Conservation (phyloP, 2,329 filamentous ascomycete species). For the Coniosporium tulheliwenetii region DNA sequence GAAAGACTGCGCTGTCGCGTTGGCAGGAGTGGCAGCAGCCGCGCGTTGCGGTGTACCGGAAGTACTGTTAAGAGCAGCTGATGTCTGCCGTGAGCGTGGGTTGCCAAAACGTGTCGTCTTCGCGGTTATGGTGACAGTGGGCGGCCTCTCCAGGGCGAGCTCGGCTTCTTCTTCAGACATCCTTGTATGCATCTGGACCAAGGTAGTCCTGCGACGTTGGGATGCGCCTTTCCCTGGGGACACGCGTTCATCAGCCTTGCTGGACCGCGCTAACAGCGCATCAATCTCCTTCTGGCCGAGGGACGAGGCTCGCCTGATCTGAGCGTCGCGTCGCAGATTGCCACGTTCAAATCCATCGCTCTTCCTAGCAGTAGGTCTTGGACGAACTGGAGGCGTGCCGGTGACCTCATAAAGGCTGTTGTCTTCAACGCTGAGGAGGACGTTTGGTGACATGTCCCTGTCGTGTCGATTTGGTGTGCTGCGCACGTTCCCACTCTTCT, state of each 20-base stretch:
- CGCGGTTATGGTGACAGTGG: slow-evolving; percentile 23
- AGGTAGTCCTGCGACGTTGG: slow-evolving; percentile 20
- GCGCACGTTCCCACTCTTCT: slow-evolving; percentile 15
- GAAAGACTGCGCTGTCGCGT: slow-evolving; percentile 41
- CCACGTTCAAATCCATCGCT: slow-evolving; percentile 16
- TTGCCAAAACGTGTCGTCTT: slow-evolving; percentile 39
- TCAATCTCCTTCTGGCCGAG: slow-evolving; percentile 21
- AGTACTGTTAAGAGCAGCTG: slow-evolving; percentile 1
- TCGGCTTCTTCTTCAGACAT: slow-evolving; percentile 35
- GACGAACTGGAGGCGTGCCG: slow-evolving; percentile 22
- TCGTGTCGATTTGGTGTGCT: slow-evolving; percentile 19
- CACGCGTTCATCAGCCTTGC: slow-evolving; percentile 17
- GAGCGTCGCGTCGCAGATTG: slow-evolving; percentile 27
- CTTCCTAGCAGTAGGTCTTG: slow-evolving; percentile 17
- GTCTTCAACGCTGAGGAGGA: slow-evolving; percentile 32
- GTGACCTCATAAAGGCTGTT: slow-evolving; percentile 30
- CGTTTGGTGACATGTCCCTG: slow-evolving; percentile 33
- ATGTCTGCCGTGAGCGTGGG: slow-evolving; percentile 2
- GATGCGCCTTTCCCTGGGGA: slow-evolving; percentile 18
- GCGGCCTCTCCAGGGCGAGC: slow-evolving; percentile 16
- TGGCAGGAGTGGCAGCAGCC: slow-evolving; percentile 20
- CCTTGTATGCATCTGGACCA: slow-evolving; percentile 41
- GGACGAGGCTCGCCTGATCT: slow-evolving; percentile 25
- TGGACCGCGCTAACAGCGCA: slow-evolving; percentile 17
- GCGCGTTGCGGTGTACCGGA: slow-evolving; percentile 9